Conservation (phyloP, 1,139 yeast genomes). For the Saccharomyces hybrid region DNA sequence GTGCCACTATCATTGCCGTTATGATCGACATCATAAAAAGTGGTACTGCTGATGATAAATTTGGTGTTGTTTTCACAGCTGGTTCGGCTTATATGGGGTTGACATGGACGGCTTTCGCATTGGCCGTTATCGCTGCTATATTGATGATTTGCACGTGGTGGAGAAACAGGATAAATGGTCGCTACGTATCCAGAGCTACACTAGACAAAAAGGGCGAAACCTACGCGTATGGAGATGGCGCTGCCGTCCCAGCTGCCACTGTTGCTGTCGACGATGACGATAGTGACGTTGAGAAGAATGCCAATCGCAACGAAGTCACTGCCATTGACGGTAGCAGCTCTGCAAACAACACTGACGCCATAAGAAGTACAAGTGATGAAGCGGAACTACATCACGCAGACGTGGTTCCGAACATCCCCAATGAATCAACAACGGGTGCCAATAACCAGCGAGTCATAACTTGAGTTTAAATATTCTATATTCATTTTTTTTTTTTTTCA, state of each 20-base stretch:
- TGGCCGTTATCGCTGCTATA: slow-evolving; percentile 8
- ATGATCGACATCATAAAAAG: slow-evolving; percentile 21
- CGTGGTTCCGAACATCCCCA: background rate
- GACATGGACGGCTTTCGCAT: slow-evolving; percentile 21
- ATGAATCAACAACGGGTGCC: background rate
- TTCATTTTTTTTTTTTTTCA: too few relatives aligned
- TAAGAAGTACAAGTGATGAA: background rate
- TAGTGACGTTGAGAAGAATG: background rate
- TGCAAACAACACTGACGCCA: background rate
- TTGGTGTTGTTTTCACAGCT: slow-evolving; percentile 19
- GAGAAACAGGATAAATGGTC: background rate
- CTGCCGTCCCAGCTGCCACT: background rate
- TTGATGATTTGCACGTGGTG: background rate
- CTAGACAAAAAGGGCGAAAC: background rate
- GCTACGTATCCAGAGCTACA: background rate
- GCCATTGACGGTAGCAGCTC: background rate
- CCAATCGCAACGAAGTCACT: background rate
- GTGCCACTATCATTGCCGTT: slow-evolving; percentile 19
- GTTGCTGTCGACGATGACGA: background rate
- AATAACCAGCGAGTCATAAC: background rate
- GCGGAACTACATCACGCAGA: background rate
- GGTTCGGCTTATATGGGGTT: slow-evolving; percentile 21
- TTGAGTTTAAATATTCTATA: background rate
- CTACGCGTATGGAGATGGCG: background rate
- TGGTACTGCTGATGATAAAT: slow-evolving; percentile 24